A percentile compares a stretch with the other conserved stretches of the same genome.
Evolutionary conservation across 352 stramenopile species (phyloP).

Genomic region (Phytophthora vignae): DNA sequence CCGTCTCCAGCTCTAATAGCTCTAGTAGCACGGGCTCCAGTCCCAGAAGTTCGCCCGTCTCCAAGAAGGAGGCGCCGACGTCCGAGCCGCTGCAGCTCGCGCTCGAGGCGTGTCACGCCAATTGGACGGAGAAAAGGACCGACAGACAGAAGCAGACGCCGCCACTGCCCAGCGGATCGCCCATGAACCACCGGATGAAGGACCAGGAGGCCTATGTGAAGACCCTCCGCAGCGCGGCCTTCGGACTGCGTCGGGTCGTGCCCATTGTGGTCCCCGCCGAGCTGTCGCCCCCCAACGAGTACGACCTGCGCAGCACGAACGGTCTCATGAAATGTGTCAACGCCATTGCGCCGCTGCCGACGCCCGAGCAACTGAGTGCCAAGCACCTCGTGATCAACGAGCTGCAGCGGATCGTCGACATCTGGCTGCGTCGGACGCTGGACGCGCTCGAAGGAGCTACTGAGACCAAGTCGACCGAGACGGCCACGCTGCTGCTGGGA

Average conservation of each 20-base stretch:
- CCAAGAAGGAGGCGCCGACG: neutral
- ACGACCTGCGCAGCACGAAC: constrained; percentile 84
- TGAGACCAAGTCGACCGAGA: constrained; percentile 32
- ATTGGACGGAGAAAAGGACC: constrained; percentile 24
- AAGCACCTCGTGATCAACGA: constrained; percentile 87
- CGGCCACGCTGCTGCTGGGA: constrained; percentile 73
- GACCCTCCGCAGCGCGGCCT: constrained; percentile 6
- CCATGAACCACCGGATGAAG: constrained; percentile 17
- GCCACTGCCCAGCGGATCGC: constrained; percentile 19
- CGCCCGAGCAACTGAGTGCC: constrained; percentile 59
- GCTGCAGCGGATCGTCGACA: constrained; percentile 72
- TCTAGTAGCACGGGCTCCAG: no score
- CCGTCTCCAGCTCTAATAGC: constrained; percentile 20
- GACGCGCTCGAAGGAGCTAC: constrained; percentile 31
- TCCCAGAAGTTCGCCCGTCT: constrained; percentile 12
- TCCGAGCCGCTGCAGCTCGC: constrained; percentile 29
- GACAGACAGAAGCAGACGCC: constrained; percentile 13
- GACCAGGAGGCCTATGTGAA: constrained; percentile 21
- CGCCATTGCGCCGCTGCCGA: constrained; percentile 63
- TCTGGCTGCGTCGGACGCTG: constrained; percentile 70
- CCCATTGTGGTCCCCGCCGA: constrained; percentile 67
- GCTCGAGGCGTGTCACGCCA: constrained; percentile 19
- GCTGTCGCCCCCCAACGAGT: constrained; percentile 68
- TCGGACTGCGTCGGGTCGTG: constrained; percentile 43
- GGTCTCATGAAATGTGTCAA: constrained; percentile 86